phyloP scores from a whole-genome alignment of 805 yeast species.

The Hanseniaspora hatyaiensis region DNA sequence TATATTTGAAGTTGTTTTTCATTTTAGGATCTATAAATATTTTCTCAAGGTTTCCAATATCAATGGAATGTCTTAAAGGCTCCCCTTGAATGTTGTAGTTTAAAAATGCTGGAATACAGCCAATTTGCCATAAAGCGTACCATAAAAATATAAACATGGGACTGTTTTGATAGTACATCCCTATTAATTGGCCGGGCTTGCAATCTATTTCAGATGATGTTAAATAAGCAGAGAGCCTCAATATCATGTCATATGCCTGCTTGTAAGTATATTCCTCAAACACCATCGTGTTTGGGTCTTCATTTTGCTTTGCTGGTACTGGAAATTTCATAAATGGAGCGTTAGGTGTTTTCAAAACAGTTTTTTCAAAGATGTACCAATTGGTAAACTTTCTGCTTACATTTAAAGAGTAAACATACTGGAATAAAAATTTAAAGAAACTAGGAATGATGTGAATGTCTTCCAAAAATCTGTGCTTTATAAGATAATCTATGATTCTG shows the following conservation, averaged over 20 bases:
- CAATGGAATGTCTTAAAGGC: slow-evolving; percentile 70
- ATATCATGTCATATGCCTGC: slow-evolving; percentile 54
- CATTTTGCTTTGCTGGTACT: slow-evolving; percentile 32
- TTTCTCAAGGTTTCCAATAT: slow-evolving; percentile 49
- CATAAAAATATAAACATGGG: slow-evolving; percentile 70
- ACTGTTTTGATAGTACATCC: slow-evolving; percentile 66
- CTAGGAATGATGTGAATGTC: slow-evolving; percentile 42
- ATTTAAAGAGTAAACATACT: slow-evolving; percentile 21
- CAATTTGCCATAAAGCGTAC: slow-evolving; percentile 83
- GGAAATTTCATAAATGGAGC: slow-evolving; percentile 51
- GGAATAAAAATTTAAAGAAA: too few relatives aligned
- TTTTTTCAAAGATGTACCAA: slow-evolving; percentile 58
- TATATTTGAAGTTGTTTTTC: slow-evolving; percentile 35
- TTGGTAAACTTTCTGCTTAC: slow-evolving; percentile 35
- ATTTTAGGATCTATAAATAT: slow-evolving; percentile 69
- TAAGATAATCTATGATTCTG: neutral
- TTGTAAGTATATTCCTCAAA: slow-evolving; percentile 56
- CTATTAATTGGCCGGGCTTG: slow-evolving; percentile 55
- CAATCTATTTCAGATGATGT: slow-evolving; percentile 48
- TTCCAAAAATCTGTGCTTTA: slow-evolving; percentile 30
- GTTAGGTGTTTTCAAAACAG: slow-evolving; percentile 40
- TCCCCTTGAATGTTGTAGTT: slow-evolving; percentile 66
- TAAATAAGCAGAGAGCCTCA: slow-evolving; percentile 55
- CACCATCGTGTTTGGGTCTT: slow-evolving; percentile 31
- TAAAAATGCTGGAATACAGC: slow-evolving; percentile 78